phyloP scores from a whole-genome alignment of 768 basidiomycete species.

The Phanerochaete sordida region DNA sequence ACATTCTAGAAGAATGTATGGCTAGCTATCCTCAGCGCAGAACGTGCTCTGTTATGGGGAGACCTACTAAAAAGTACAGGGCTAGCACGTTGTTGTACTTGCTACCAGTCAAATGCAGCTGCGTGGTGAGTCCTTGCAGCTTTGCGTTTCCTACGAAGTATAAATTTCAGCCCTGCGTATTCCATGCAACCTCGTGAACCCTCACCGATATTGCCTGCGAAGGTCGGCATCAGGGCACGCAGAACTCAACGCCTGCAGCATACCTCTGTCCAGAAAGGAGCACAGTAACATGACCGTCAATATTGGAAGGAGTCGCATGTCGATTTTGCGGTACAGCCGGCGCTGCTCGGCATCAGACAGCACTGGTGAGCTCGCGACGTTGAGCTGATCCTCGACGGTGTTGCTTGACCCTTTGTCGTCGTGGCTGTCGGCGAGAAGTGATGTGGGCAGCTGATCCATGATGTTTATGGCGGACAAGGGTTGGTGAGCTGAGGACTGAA shows the following conservation, averaged over 20 bases:
- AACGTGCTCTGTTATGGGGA: not conserved
- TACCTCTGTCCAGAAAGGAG: conserved; percentile 27
- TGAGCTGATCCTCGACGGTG: too few relatives aligned
- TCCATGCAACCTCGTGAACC: not conserved
- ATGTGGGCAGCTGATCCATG: too few relatives aligned
- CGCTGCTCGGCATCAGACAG: too few relatives aligned
- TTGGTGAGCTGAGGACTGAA: too few relatives aligned
- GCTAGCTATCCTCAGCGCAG: conserved; percentile 26
- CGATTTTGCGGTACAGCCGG: conserved; percentile 20
- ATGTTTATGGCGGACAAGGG: too few relatives aligned
- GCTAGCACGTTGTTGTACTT: conserved; percentile 34
- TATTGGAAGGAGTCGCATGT: conserved; percentile 27
- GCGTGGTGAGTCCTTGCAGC: conserved; percentile 26
- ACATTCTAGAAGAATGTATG: conserved; percentile 62
- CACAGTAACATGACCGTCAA: conserved; percentile 27
- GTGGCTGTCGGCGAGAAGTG: too few relatives aligned
- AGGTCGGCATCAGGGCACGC: too few relatives aligned
- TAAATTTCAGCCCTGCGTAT: too few relatives aligned
- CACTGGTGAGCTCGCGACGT: too few relatives aligned
- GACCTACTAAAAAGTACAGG: conserved; percentile 62
- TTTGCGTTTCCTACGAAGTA: conserved; percentile 19
- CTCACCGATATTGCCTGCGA: not conserved
- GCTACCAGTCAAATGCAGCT: conserved; percentile 25
- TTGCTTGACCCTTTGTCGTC: too few relatives aligned
- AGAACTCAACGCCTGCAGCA: too few relatives aligned